Percentiles rank a stretch among this genome's conserved stretches.
Evolutionary conservation across 2,329 filamentous ascomycete species (phyloP).

Genomic region (Pseudogymnoascus sp.): DNA sequence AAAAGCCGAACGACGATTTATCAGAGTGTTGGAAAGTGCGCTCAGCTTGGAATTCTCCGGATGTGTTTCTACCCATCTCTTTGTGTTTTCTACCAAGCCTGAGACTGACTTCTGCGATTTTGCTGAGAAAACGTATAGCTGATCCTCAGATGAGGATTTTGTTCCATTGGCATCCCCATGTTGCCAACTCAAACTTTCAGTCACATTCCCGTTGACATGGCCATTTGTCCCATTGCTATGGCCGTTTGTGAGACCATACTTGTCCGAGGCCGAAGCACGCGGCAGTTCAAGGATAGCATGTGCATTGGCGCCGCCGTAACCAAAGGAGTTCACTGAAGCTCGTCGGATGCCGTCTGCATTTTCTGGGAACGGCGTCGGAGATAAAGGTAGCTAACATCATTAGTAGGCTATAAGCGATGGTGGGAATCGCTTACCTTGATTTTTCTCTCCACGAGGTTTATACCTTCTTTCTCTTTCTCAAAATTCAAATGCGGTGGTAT

Average conservation of each 20-base stretch:
- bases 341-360: slow-evolving; percentile 9
- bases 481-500: slow-evolving; percentile 28
- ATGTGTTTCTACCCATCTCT: slow-evolving; percentile 10
- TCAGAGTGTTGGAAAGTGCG: slow-evolving; percentile 12
- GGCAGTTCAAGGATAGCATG: slow-evolving; percentile 32
- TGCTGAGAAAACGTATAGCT: not conserved
- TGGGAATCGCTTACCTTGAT: slow-evolving; percentile 26
- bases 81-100: slow-evolving; percentile 11
- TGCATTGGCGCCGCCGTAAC: slow-evolving; percentile 41
- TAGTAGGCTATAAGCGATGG: not conserved
- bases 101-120: slow-evolving; percentile 10
- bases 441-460: slow-evolving; percentile 32
- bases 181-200: not conserved
- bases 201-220: not conserved
- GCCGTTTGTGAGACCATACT: not conserved
- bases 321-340: slow-evolving; percentile 26
- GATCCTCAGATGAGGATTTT: not conserved
- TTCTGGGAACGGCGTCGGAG: slow-evolving; percentile 1
- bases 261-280: not conserved
- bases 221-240: not conserved
- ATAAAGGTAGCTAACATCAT: slow-evolving; percentile 6
- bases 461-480: slow-evolving; percentile 33
- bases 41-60: not conserved
- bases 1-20: slow-evolving; percentile 9
- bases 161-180: not conserved